These are phyloP conservation scores for Komagataella ulmi DNA, from an alignment of 805 yeast species.

Conservation along the genomic window DNA sequence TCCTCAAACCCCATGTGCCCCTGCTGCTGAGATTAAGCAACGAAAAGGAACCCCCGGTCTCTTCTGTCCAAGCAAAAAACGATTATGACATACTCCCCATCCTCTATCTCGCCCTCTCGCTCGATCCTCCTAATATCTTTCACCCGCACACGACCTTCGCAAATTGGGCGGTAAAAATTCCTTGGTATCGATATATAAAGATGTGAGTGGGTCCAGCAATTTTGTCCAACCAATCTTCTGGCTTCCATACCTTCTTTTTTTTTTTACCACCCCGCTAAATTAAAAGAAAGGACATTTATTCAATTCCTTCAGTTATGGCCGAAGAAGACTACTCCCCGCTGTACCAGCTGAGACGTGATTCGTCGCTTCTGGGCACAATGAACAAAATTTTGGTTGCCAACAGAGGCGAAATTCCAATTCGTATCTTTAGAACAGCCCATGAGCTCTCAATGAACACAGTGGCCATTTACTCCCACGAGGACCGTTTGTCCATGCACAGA, in stretches of 20 bases:
- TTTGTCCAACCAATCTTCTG: neutral
- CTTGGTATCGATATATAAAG: neutral
- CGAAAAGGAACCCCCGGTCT: neutral
- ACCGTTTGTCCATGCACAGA: constrained; percentile 87
- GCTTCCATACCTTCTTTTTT: neutral
- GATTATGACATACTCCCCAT: neutral
- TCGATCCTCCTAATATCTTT: neutral
- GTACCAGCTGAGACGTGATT: constrained; percentile 23
- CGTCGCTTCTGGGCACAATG: constrained; percentile 35
- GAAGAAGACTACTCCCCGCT: constrained; percentile 19
- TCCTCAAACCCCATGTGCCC: too few relatives aligned
- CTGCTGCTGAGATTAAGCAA: neutral
- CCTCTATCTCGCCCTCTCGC: neutral
- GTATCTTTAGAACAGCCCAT: constrained; percentile 95
- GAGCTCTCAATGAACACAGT: constrained; percentile 95
- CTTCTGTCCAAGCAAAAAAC: neutral
- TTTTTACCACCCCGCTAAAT: neutral
- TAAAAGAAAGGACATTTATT: neutral
- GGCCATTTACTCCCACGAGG: constrained; percentile 94
- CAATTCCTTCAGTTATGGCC: neutral
- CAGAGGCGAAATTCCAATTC: constrained; percentile 75
- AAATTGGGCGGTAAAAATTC: neutral
- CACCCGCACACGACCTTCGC: neutral
- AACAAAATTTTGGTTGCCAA: constrained; percentile 66
- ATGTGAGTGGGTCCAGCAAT: neutral